Base-by-base conservation (phyloP, 2,329 filamentous ascomycete species). In the Elsinoe necatrix region DNA sequence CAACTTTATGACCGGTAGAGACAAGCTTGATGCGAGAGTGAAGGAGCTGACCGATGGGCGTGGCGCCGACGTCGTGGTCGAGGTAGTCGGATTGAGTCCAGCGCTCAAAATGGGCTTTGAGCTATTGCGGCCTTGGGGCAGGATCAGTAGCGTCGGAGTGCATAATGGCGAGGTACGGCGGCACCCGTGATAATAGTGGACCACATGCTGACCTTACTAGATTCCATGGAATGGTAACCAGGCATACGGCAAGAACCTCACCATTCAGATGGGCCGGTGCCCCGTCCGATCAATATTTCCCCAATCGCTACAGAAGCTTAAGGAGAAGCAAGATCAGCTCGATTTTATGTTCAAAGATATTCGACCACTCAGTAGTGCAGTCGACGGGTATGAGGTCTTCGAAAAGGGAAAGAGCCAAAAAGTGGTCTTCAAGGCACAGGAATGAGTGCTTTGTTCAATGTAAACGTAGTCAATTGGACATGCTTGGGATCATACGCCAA, bases 31-130 rank as follows among this genome's bases (percentile, higher is more conserved):
- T 56, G 77, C 79, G 63, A 80, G 85, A 55, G 83, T 95, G 55
- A 83, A 83, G 66, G 85, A 87, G 63, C 80, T 85, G 48, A 93
- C 89, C 0, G 78, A 86, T 14, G 89, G 89, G 6, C 78, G 91
- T 37, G 91, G 91, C 5, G 90, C 90, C 12, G 91, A 96, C 71
- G 83, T 88, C 16, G 83, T 93, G 1, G 83, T 95, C 47, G 75
- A 78, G 61, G 72, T 74, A 3, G 75, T 78, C 3, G 76, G 76
- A 4, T 66, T 77, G 54, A 72, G 71, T 37, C 72, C 75, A 31
- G 76, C 76, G 9, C 68, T 77, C 58, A 68, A 73, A 59, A 68
- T 78, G 65, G 71, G 71, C 2, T 78, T 72, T 56, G 75, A 78
- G 58, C 66, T 78, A 57, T 66, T 78, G 51, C 65, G 76, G 51